These are phyloP conservation scores for Populus alba DNA, from an alignment of 345 rosid genomes.

Conservation along the genomic window DNA sequence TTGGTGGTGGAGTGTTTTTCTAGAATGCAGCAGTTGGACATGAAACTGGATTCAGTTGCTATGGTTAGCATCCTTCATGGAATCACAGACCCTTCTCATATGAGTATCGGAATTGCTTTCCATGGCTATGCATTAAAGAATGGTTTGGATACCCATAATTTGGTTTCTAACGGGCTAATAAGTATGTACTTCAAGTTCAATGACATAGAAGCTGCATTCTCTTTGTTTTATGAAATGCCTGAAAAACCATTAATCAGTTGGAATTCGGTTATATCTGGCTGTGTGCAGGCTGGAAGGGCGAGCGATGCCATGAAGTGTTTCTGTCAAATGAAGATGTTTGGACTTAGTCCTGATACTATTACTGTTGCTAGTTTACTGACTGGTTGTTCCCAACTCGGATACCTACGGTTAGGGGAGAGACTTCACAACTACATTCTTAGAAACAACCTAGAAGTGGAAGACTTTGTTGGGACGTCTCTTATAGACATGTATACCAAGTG, in stretches of 20 bases:
- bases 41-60: constrained; percentile 73
- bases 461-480: constrained; percentile 74
- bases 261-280: constrained; percentile 82
- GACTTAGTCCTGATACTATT: constrained; percentile 51
- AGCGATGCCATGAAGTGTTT: constrained; percentile 50
- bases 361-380: constrained; percentile 63
- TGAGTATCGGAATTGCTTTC: constrained; percentile 45
- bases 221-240: constrained; percentile 46
- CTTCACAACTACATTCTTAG: constrained; percentile 58
- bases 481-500: constrained; percentile 80
- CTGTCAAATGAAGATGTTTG: constrained; percentile 51
- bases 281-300: constrained; percentile 63
- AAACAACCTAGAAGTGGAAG: constrained; percentile 50
- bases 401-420: constrained; percentile 53
- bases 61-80: constrained; percentile 68
- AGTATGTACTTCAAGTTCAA: constrained; percentile 64
- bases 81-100: constrained; percentile 35
- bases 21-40: constrained; percentile 40
- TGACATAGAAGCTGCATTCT: constrained; percentile 46
- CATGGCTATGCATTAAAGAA: constrained; percentile 61
- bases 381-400: constrained; percentile 69
- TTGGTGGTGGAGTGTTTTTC: constrained; percentile 40
- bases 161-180: constrained; percentile 69
- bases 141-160: constrained; percentile 44
- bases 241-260: constrained; percentile 62